Conservation (phyloP, 768 basidiomycete species). For the Suillus alpinus region DNA sequence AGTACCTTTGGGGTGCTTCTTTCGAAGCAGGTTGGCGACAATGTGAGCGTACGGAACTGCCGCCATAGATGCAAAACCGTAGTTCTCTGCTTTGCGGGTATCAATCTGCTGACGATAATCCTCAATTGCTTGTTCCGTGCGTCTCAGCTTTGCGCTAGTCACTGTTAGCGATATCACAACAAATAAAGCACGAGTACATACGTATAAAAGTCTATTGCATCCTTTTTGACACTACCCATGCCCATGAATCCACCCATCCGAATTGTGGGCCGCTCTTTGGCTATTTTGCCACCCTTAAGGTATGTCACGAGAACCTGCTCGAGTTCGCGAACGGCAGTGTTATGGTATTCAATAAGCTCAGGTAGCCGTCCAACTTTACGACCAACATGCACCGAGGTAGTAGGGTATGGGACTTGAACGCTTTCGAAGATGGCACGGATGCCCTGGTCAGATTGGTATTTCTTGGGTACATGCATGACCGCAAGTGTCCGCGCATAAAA, state of each 20-base stretch:
- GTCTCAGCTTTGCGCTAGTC: constrained; percentile 42
- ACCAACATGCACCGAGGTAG: constrained; percentile 87
- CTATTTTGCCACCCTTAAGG: constrained; percentile 78
- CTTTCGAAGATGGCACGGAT: constrained; percentile 72
- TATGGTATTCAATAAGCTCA: constrained; percentile 88
- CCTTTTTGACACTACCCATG: constrained; percentile 79
- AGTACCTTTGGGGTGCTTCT: constrained; percentile 73
- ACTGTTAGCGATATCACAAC: constrained; percentile 9
- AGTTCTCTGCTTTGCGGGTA: constrained; percentile 78
- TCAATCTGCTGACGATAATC: constrained; percentile 71
- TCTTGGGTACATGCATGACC: constrained; percentile 75
- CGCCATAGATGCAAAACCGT: constrained; percentile 90
- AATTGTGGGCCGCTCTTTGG: constrained; percentile 78
- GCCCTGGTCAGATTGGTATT: constrained; percentile 82
- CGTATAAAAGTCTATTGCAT: constrained; percentile 95
- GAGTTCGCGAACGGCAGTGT: constrained; percentile 89
- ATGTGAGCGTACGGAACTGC: constrained; percentile 86
- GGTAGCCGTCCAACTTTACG: constrained; percentile 86
- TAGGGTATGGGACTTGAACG: constrained; percentile 82
- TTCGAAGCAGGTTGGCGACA: constrained; percentile 67
- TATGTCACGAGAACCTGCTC: constrained; percentile 89
- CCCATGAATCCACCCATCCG: constrained; percentile 78
- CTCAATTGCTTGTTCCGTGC: constrained; percentile 73
- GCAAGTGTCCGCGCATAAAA: constrained; percentile 94
- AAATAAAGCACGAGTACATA: constrained; percentile 36